Conservation (phyloP, 2,329 filamentous ascomycete genomes). For the Dryadomyces quercus-mongolicae region DNA sequence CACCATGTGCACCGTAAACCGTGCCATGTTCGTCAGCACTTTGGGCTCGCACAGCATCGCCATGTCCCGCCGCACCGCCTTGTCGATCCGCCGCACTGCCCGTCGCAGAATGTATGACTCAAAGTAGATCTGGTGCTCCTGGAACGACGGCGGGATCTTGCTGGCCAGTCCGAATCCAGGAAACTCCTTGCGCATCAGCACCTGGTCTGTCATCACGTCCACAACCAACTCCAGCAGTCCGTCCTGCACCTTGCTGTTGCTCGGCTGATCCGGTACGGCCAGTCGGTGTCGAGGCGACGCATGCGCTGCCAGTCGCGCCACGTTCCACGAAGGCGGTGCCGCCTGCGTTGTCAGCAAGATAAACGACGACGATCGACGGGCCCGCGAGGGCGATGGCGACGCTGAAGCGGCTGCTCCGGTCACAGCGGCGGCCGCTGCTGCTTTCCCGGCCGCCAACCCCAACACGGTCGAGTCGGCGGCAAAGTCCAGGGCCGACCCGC, state of each 20-base stretch:
- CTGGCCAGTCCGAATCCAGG: constrained; percentile 73
- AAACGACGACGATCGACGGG: constrained; percentile 81
- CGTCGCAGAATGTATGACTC: constrained; percentile 78
- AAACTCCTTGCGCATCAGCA: constrained; percentile 82
- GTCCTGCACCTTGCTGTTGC: constrained; percentile 58
- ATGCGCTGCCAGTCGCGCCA: constrained; percentile 50
- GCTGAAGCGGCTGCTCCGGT: neutral
- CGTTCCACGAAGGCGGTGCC: constrained; percentile 41
- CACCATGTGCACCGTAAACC: constrained; percentile 67
- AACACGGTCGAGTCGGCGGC: constrained; percentile 21
- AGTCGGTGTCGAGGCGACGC: constrained; percentile 46
- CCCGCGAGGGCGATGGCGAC: constrained; percentile 31
- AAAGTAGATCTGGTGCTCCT: constrained; percentile 91
- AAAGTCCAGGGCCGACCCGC: constrained; percentile 2
- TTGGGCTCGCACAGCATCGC: constrained; percentile 67
- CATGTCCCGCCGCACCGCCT: constrained; percentile 58
- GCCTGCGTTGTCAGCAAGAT: constrained; percentile 69
- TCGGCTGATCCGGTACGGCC: constrained; percentile 17
- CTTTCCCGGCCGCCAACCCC: constrained; percentile 16
- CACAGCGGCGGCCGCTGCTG: neutral
- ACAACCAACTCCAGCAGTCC: constrained; percentile 67
- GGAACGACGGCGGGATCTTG: constrained; percentile 83
- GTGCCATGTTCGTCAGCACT: constrained; percentile 74
- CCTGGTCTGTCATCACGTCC: constrained; percentile 72
- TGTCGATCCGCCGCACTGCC: constrained; percentile 59